These are phyloP conservation scores for Nicotiana sylvestris DNA, from an alignment of 257 asterid genomes.

Conservation along the genomic window DNA sequence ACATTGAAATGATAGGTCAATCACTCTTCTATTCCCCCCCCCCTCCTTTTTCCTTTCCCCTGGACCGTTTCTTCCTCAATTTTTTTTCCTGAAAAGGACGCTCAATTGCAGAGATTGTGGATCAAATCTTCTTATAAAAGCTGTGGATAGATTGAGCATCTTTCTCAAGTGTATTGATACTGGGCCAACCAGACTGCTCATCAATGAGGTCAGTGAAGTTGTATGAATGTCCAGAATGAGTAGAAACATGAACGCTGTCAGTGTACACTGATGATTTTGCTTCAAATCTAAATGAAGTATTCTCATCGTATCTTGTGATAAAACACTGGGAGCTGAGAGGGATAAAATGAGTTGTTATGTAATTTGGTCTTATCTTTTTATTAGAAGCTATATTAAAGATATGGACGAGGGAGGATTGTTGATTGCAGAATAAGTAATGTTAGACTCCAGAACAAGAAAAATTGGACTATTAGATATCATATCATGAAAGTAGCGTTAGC, in stretches of 20 bases:
- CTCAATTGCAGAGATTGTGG: conserved; percentile 3
- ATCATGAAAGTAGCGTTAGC: not conserved
- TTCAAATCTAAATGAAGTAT: not conserved
- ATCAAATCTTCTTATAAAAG: not conserved
- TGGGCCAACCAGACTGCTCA: not conserved
- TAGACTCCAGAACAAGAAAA: not conserved
- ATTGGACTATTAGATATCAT: not conserved
- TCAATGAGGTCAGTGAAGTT: conserved; percentile 6
- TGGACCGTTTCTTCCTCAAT: not conserved
- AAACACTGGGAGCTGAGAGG: not conserved
- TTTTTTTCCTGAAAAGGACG: not conserved
- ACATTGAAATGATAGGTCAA: conserved; percentile 55
- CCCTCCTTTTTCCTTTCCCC: not conserved
- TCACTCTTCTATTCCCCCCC: conserved; percentile 9
- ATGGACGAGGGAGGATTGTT: too few species aligned
- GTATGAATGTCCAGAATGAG: not conserved
- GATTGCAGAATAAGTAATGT: too few species aligned
- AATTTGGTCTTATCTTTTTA: not conserved
- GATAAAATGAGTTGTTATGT: not conserved
- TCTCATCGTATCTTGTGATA: not conserved
- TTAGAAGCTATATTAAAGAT: not conserved
- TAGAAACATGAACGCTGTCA: not conserved
- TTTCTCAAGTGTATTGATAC: not conserved
- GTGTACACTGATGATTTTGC: not conserved
- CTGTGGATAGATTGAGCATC: conserved; percentile 7